Evolutionary conservation across 129 eudicot genomes (phyloP), one percentile per base, ranked within the genome.

Genomic region (Helichrysum umbraculigerum): DNA sequence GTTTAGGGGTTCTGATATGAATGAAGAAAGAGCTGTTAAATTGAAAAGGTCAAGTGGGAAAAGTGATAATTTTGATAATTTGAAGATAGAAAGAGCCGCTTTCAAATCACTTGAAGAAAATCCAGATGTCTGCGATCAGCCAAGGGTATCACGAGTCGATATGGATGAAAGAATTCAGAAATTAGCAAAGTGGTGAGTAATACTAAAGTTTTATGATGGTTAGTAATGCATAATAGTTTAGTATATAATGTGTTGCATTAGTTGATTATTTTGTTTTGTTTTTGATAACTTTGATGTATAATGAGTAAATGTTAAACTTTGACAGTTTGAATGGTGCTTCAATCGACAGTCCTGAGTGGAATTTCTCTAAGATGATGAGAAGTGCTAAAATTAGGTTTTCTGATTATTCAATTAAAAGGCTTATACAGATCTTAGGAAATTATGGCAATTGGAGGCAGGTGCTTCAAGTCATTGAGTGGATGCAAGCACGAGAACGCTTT

Each of bases 391-490:
- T 93, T 50, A 90, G 87, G 84, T 93, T 88, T 69, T 83, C 97
- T 52, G 98, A 93, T 85, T 87, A 87, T 86, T 87, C 96, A 10
- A 89, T 93, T 17, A 67, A 85, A 85, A 88, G 98, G 72, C 77
- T 93, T 69, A 83, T 93, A 52, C 98, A 93, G 85, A 90, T 93
- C 51, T 84, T 93, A 85, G 98, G 97, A 59, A 93, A 87, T 62
- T 76, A 87, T 25, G 96, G 97, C 61, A 93, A 93, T 72, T 90
- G 98, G 98, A 85, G 82, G 60, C 92, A 96, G 72, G 97, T 91
- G 78, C 92, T 93, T 70, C 98, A 93, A 83, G 92, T 93, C 66
- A 81, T 93, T 75, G 98, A 93, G 76, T 93, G 98, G 98, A 83
- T 91, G 82, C 91, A 87, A 37, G 65, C 88, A 47, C 93, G 95